These are phyloP conservation scores for Candida freyschussii DNA, from an alignment of 1,139 yeast species.

Conservation along the genomic window DNA sequence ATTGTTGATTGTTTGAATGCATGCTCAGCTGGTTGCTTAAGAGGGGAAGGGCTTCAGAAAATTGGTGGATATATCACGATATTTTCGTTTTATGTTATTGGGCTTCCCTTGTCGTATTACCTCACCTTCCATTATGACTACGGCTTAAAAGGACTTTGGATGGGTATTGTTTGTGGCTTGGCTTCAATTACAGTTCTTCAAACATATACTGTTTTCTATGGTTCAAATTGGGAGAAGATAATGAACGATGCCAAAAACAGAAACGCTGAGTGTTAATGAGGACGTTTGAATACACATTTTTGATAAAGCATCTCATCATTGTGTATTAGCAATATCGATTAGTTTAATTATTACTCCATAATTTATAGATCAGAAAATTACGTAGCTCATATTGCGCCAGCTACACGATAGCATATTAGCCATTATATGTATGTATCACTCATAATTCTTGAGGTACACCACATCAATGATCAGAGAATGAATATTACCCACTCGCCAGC, in stretches of 20 bases:
- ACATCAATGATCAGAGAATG: too few relatives aligned
- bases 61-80: slow-evolving; percentile 80
- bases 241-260: slow-evolving; percentile 31
- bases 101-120: slow-evolving; percentile 66
- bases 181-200: slow-evolving; percentile 62
- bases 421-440: too few relatives aligned
- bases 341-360: too few relatives aligned
- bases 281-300: not conserved
- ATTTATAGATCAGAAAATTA: too few relatives aligned
- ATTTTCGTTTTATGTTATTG: slow-evolving; percentile 66
- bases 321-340: too few relatives aligned
- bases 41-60: slow-evolving; percentile 85
- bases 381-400: too few relatives aligned
- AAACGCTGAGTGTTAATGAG: slow-evolving; percentile 37
- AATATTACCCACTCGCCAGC: too few relatives aligned
- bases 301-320: too few relatives aligned
- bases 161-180: slow-evolving; percentile 76
- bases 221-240: slow-evolving; percentile 33
- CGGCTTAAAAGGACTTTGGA: slow-evolving; percentile 76
- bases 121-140: slow-evolving; percentile 55
- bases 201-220: slow-evolving; percentile 33
- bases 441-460: too few relatives aligned
- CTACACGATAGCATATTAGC: too few relatives aligned
- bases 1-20: slow-evolving; percentile 80
- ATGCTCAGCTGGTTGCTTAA: slow-evolving; percentile 72